Percentiles rank a stretch among this genome's conserved stretches.
phyloP scores from a whole-genome alignment of 75 land plant species.

The Cupressus sempervirens region DNA sequence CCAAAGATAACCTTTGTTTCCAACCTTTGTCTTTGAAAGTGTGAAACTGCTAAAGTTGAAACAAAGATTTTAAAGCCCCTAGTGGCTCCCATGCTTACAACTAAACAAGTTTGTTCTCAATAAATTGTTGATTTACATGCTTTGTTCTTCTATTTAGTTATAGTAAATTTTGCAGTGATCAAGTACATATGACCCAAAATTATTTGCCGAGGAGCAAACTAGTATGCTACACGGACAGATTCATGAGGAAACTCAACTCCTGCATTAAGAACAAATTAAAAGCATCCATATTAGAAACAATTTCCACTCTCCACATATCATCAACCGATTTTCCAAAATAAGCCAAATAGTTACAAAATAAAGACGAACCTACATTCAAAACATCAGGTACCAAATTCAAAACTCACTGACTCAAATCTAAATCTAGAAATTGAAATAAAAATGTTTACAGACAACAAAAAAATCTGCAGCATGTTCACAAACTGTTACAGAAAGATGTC shows the following conservation, averaged over 20 bases:
- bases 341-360: not conserved
- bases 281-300: not conserved
- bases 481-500: not conserved
- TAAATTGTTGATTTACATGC: not conserved
- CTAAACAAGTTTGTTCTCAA: not conserved
- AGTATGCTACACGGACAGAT: not conserved
- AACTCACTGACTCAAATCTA: not conserved
- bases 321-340: not conserved
- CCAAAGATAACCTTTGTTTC: not conserved
- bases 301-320: not conserved
- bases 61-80: not conserved
- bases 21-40: not conserved
- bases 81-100: not conserved
- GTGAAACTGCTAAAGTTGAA: not conserved
- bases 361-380: not conserved
- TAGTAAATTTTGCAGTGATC: not conserved
- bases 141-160: not conserved
- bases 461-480: not conserved
- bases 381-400: not conserved
- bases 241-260: not conserved
- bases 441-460: not conserved
- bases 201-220: not conserved
- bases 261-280: not conserved
- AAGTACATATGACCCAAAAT: not conserved
- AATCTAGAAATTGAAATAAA: not conserved